A percentile compares a stretch with the other conserved stretches of the same genome.
phyloP scores from a whole-genome alignment of 2,329 filamentous ascomycete genomes.

The Mycosphaerella sp. region DNA sequence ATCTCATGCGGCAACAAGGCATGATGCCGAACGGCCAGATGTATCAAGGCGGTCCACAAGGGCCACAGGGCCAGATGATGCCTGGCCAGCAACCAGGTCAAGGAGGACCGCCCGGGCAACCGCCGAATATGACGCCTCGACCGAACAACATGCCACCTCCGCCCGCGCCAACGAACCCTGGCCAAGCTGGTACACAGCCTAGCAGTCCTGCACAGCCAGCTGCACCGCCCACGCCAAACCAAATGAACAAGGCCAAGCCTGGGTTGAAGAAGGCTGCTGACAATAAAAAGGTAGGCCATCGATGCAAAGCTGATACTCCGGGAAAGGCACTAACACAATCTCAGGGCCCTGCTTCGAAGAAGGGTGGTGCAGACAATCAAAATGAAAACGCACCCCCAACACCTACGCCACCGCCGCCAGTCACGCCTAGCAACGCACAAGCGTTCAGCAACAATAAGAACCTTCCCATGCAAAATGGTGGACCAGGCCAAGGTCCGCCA shows the following conservation, averaged over 20 bases:
- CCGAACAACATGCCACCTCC: constrained; percentile 56
- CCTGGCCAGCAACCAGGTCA: constrained; percentile 41
- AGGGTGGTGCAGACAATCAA: constrained; percentile 39
- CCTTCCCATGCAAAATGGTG: constrained; percentile 33
- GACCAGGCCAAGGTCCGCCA: constrained; percentile 29
- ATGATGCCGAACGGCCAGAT: constrained; percentile 29
- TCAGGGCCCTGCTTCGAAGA: constrained; percentile 30
- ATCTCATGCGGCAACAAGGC: constrained; percentile 34
- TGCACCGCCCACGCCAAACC: constrained; percentile 70
- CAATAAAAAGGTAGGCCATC: constrained; percentile 39
- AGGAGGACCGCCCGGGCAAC: constrained; percentile 44
- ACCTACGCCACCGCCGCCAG: constrained; percentile 45
- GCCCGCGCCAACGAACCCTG: constrained; percentile 41
- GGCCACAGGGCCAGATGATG: constrained; percentile 36
- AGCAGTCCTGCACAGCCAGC: constrained; percentile 44
- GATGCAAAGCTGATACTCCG: not conserved
- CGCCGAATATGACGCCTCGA: constrained; percentile 62
- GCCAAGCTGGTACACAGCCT: constrained; percentile 39
- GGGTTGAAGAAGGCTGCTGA: constrained; percentile 63
- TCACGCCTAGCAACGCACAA: constrained; percentile 40
- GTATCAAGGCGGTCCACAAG: constrained; percentile 35
- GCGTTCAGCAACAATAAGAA: constrained; percentile 36
- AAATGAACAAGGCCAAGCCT: constrained; percentile 64
- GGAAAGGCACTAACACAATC: not conserved
- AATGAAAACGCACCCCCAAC: constrained; percentile 37